Base-by-base conservation (phyloP, 169 alveolate species). In the Eimeria zaria region DNA sequence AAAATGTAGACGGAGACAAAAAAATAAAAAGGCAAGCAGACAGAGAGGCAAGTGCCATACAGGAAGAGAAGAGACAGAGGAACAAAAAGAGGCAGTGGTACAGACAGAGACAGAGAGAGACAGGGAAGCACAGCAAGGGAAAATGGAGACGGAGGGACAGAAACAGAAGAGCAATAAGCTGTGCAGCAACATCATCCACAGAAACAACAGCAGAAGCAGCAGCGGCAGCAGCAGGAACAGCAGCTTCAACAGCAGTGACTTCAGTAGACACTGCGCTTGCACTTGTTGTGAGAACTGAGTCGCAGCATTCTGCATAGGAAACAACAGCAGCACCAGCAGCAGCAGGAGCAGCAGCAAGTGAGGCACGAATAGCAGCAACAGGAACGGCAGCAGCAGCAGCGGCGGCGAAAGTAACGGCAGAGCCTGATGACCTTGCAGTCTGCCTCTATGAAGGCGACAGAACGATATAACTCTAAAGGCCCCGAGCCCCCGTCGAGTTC, bases 391-490 rank as follows among this genome's bases (percentile, higher is more conserved):
- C n/a, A n/a, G n/a, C n/a, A n/a, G n/a, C n/a, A n/a, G 62, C 27
- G 12, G 9, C 48, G 27, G 76, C 67, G 41, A 62, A 11, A 58
- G 58, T 62, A 62, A 80, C 93, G n/a, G 62, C 76, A 33, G 80
- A 71, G 2, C 48, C 93, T 78, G 20, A 55, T 27, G 55, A 91
- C 96, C 91, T 91, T 74, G 96, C 96, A 91, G 44, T 84, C 96
- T 20, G 58, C 85, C 91, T 91, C 96, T 60, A 91, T 51, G 73
- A 91, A 91, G 36, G 91, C 81, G n/a, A 84, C 22, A 8, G 96
- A 91, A n/a, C 96, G 60, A 58, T 91, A 84, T 16, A 41, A 22
- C 33, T 91, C 91, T 41, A 81, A 20, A 22, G 90, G 90, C 6
- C 90, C 90, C 1, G 46, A 36, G 69, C 44, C 4, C 41, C 90